Evolutionary conservation across 2,329 filamentous ascomycete species (phyloP), one percentile per base, ranked within the genome.

Genomic region (Aspergillus sp.): DNA sequence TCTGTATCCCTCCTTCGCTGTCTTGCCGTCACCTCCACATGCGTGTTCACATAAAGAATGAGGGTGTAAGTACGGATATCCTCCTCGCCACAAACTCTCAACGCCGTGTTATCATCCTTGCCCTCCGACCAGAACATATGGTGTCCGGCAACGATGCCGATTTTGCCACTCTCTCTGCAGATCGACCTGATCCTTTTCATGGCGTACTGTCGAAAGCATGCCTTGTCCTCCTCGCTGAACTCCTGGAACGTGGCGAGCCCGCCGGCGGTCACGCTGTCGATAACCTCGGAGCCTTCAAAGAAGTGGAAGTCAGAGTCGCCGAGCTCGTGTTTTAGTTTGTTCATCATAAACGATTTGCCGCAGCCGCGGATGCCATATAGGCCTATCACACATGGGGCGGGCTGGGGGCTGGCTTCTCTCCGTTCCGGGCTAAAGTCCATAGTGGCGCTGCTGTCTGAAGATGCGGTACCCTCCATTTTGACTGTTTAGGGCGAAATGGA

Each of bases 11-110:
- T 51, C 0, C 31, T 37, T n/a, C 76, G 72, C 17, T 73, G 77
- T 43, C 76, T 52, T 1, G 59, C 58, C 15, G 86, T 68, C 0
- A 68, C 23, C 1, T 76, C 63, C 0, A 74, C 60, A 2, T 73
- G 62, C 1, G 77, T 64, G 44, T 82, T 69, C 27, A 88, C 64
- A 63, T 88, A 87, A 12, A 88, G 44, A 14, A 89, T 82, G 62
- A 88, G 84, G 0, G 83, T 85, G 65, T 78, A 88, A 0, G 68
- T 75, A 0, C 73, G 44, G 4, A 79, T 49, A 56, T 88, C 84
- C 7, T 64, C 70, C 2, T 68, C 11, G 0, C 81, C 86, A 31
- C 19, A 37, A 14, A 37, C 46, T 17, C 17, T 37, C 27, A 23
- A 5, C 27, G 1, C 33, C 1, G 1, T 6, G 8, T n/a, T 3